phyloP scores from a whole-genome alignment of 345 rosid genomes.

The Citrus trifoliata region DNA sequence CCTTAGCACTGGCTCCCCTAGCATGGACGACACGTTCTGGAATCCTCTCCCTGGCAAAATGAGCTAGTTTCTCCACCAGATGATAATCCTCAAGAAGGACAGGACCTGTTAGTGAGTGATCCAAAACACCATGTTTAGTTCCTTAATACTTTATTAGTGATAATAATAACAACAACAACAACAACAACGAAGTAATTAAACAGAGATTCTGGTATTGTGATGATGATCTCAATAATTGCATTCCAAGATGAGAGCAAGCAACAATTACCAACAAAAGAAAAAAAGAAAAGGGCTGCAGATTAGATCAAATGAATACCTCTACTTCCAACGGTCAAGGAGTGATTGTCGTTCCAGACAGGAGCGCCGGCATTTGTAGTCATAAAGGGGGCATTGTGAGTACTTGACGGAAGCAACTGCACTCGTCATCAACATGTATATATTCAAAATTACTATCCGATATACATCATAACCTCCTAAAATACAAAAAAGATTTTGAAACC shows the following conservation, averaged over 20 bases:
- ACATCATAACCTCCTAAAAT: not conserved
- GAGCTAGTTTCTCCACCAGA: slow-evolving; percentile 87
- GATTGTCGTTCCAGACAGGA: slow-evolving; percentile 78
- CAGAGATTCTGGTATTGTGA: not conserved
- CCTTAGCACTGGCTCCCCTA: slow-evolving; percentile 97
- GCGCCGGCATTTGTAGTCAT: slow-evolving; percentile 83
- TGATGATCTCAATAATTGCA: not conserved
- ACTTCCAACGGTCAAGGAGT: slow-evolving; percentile 72
- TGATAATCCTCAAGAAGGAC: slow-evolving; percentile 96
- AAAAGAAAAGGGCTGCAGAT: not conserved
- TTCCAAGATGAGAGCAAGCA: not conserved
- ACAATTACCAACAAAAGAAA: not conserved
- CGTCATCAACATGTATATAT: not conserved
- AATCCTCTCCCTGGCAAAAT: slow-evolving; percentile 86
- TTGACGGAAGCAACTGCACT: slow-evolving; percentile 62
- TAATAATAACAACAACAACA: not conserved
- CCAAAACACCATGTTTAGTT: not conserved
- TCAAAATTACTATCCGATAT: not conserved
- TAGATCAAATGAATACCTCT: slow-evolving; percentile 45
- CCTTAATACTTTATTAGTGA: not conserved
- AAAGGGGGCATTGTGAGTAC: slow-evolving; percentile 55
- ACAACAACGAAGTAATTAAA: not conserved
- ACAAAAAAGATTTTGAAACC: no score
- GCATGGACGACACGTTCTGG: slow-evolving; percentile 99
- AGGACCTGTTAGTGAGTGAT: slow-evolving; percentile 51